Base-by-base conservation (phyloP, 2,329 filamentous ascomycete genomes). In the Colletotrichum musae region DNA sequence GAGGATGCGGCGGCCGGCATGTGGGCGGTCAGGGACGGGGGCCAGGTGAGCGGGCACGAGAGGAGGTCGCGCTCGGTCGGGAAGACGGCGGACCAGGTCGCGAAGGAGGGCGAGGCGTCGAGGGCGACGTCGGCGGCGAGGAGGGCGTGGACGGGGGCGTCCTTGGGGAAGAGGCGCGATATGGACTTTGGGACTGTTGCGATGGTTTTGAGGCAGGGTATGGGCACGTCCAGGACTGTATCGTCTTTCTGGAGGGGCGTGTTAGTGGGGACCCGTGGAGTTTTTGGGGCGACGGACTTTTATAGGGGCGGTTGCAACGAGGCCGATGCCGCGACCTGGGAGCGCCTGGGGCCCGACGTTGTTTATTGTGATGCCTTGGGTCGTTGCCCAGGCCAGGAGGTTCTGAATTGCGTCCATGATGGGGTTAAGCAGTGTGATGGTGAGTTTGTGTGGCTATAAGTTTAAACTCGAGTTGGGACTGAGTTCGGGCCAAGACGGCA, bases 321-420 rank as follows among this genome's bases (percentile, higher is more conserved):
- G 90, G 54, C 95, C 94, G 61, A 96, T 87, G 32, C 94, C 94
- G 63, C 92, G 87, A 2, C 91, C 92, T 6, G 91, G 88, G 16
- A 97, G 90, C 47, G 83, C 84, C 48, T 89, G 86, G 5, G 94
- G 91, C 2, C 84, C 83, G 56, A 97, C 89, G 32, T 90, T 91
- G 74, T 91, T 85, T 72, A 94, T 87, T 43, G 86, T 80, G 32
- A 97, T 87, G 15, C 92, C 93, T 66, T 89, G 86, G 1, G 81
- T 79, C 51, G 84, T 77, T 2, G 92, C 91, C 93, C 94, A 97
- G 68, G 85, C 75, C 3, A 91, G 84, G 69, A 97, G 92, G 9
- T 83, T 80, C 28, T 87, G 80, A 26, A 77, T 75, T 7, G 64
- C 64, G 9, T 72, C 70, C 70, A 71, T 71, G 15, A 1, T 57